Percentiles rank a stretch among this genome's conserved stretches.
Evolutionary conservation across 1,284 basidiomycete genomes (phyloP).

Genomic region (Ganoderma leucocontextum): DNA sequence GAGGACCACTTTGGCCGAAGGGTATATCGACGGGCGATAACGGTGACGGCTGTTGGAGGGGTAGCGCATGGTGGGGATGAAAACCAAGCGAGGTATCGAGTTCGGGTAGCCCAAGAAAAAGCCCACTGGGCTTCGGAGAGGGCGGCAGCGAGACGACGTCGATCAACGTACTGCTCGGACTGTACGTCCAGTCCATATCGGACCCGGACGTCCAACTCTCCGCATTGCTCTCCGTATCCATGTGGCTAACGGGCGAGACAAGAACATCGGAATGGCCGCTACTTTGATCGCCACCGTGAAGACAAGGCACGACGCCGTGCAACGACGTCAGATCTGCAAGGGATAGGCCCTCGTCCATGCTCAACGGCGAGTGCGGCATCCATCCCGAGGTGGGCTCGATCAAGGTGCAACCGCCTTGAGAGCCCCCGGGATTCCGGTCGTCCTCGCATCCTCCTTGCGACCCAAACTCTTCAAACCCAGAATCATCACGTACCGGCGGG

Average conservation of each 20-base stretch:
- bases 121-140: constrained; percentile 22
- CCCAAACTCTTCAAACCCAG: constrained; percentile 35
- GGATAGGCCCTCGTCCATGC: constrained; percentile 28
- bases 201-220: constrained; percentile 9
- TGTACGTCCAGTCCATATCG: constrained; percentile 27
- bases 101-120: constrained; percentile 18
- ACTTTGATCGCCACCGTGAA: constrained; percentile 5
- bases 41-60: constrained; percentile 17
- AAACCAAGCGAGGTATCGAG: constrained; percentile 23
- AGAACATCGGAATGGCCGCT: constrained; percentile 15
- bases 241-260: constrained; percentile 14
- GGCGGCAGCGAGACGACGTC: constrained; percentile 13
- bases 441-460: constrained; percentile 23
- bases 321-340: constrained; percentile 15
- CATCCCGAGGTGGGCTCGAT: constrained; percentile 37
- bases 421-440: constrained; percentile 17
- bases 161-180: constrained; percentile 25
- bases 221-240: not conserved
- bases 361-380: constrained; percentile 33
- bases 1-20: constrained; percentile 11
- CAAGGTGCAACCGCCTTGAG: constrained; percentile 19
- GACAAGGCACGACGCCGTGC: not conserved
- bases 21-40: constrained; percentile 28
- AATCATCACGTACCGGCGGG: constrained; percentile 35
- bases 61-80: not conserved